phyloP scores from a whole-genome alignment of 768 basidiomycete genomes.

The Amanita fuliginea region DNA sequence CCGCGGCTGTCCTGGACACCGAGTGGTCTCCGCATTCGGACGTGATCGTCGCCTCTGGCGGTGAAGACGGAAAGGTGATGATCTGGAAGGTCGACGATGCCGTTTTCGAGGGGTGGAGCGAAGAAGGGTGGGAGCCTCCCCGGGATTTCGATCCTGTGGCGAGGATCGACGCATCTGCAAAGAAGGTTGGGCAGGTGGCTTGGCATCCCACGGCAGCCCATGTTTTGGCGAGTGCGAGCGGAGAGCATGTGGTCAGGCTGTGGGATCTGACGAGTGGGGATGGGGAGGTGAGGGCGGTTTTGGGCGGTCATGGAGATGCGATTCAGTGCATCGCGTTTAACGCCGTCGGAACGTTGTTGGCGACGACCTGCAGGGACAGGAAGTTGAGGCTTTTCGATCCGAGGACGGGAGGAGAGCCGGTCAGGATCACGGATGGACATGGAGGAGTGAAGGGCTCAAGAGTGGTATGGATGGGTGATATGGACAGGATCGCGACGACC shows the following conservation, averaged over 20 bases:
- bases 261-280: constrained; percentile 84
- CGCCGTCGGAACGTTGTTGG: constrained; percentile 67
- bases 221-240: constrained; percentile 69
- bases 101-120: constrained; percentile 76
- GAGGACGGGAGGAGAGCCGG: constrained; percentile 71
- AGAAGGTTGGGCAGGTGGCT: constrained; percentile 89
- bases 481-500: constrained; percentile 84
- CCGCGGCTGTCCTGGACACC: constrained; percentile 83
- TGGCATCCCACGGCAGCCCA: constrained; percentile 90
- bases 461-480: constrained; percentile 84
- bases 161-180: constrained; percentile 64
- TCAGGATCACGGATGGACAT: constrained; percentile 78
- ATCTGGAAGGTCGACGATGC: constrained; percentile 74
- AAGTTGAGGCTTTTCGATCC: constrained; percentile 90
- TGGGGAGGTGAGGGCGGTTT: constrained; percentile 36
- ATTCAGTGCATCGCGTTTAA: constrained; percentile 84
- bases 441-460: constrained; percentile 89
- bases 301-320: constrained; percentile 76
- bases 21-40: constrained; percentile 96
- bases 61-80: constrained; percentile 89
- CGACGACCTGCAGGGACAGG: constrained; percentile 86
- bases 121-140: constrained; percentile 68
- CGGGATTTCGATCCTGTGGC: constrained; percentile 77
- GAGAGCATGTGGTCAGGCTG: constrained; percentile 81
- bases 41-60: constrained; percentile 78